Evolutionary conservation across 345 rosid genomes (phyloP), one percentile per base, ranked within the genome.

Genomic region (Mangifera indica): DNA sequence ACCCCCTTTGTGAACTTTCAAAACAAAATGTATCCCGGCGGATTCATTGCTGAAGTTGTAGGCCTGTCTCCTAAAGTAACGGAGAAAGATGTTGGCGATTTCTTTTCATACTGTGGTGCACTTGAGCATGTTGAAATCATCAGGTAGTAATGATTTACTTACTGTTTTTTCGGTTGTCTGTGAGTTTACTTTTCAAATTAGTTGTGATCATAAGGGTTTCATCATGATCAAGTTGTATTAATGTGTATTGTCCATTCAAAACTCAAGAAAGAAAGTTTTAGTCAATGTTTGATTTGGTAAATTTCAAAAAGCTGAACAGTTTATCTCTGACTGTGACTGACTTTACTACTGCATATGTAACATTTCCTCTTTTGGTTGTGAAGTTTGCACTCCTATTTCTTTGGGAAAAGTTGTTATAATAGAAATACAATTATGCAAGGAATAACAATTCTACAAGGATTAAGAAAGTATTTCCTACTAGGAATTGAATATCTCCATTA

Each of bases 21-120:
- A 37, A 46, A 60, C 59, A 62, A 61, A 72, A 93, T 91, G 96
- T 79, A 83, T 83, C 84, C 93, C 6, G 86, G 92, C 49, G 93
- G 96, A 76, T 93, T 84, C 72, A 77, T 84, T 18, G 93, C 90
- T 72, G 85, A 90, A 85, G 86, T 93, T 72, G 85, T 91, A 17
- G 81, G 88, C 86, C 77, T 93, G 74, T 90, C 96, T 66, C 88
- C 91, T 20, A 79, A 49, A 63, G 93, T 93, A 46, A 86, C 87
- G n/a, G 89, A 86, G 80, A 81, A 85, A 75, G 91, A 93, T 76
- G 82, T 93, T 60, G 56, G n/a, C 5, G 80, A 86, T 60, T 93
- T 93, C 67, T 93, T 93, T 66, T 69, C 84, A 74, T 82, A 90
- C 55, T 93, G 95, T 63, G 97, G 98, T 48, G 78, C 77, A 12